Base-by-base conservation (phyloP, 176 grass and related monocot species). In the Carex parvula region DNA sequence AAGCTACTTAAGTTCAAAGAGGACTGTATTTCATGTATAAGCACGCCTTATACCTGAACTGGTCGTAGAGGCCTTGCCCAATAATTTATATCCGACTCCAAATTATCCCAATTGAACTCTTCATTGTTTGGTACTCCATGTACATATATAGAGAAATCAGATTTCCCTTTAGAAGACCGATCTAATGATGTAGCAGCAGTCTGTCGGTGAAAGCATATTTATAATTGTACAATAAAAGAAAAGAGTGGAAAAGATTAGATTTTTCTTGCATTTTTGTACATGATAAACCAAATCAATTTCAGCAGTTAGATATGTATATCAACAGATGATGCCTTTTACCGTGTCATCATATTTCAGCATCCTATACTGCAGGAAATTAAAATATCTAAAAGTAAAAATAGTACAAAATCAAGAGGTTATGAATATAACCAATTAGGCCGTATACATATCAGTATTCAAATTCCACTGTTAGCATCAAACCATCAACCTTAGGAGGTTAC, bases 11-110 rank as follows among this genome's bases (percentile, higher is more conserved):
- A 57, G 75, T 12, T 46, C 61, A 52, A 8, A 56, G 60, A 72
- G 16, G 5, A 76, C 79, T 20, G 3, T 18, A 9, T 9, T 88
- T 81, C 80, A 35, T 66, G 83, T 37, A 79, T 83, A 92, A 81
- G 66, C 88, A 93, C 82, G 88, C 86, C 84, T 94, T 82, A 89
- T 92, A 99, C 93, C 93, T 99, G 93, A 85, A 99, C 93, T 18
- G 93, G 91, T 54, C 90, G 93, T 83, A 99, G 67, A 44, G 87
- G 84, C 83, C 96, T 91, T 66, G 90, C 85, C 96, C 96, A 99
- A 81, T 95, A 89, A 68, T 85, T 81, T 79, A 99, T 86, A 99
- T 99, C 93, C 48, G 91, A 85, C 81, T 99, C 96, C 89, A 95
- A 85, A 52, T 56, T 89, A 46, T 94, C 83, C 91, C 96, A 95